A percentile compares a stretch with the other conserved stretches of the same genome.
phyloP scores from a whole-genome alignment of 2,329 filamentous ascomycete species.

The Fusarium lyarnte region DNA sequence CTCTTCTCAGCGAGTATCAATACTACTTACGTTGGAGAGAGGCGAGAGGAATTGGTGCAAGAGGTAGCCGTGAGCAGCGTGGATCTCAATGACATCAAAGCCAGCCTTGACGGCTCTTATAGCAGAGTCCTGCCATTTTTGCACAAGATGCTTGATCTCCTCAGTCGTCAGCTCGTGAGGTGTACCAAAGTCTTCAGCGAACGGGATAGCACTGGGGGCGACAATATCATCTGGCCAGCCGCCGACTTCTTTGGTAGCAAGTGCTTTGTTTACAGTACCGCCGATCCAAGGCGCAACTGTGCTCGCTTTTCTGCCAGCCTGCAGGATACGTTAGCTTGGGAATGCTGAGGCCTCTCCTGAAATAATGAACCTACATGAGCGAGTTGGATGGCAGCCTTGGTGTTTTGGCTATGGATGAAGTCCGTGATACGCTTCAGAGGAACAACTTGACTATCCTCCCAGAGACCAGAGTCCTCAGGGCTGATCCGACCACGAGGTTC shows the following conservation, averaged over 20 bases:
- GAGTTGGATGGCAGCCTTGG: conserved; percentile 82
- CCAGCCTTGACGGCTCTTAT: conserved; percentile 73
- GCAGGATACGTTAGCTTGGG: not conserved
- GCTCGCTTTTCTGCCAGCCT: conserved; percentile 72
- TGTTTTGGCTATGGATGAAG: conserved; percentile 81
- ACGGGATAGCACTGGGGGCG: conserved; percentile 64
- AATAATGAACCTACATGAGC: conserved; percentile 63
- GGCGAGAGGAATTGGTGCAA: conserved; percentile 72
- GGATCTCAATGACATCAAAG: conserved; percentile 78
- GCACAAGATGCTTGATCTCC: conserved; percentile 74
- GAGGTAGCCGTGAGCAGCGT: conserved; percentile 73
- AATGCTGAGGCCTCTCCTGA: not conserved
- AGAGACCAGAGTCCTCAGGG: conserved; percentile 81
- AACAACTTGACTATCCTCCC: conserved; percentile 84
- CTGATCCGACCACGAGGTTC: conserved; percentile 82
- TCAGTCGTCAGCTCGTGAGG: conserved; percentile 74
- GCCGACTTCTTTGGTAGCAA: conserved; percentile 62
- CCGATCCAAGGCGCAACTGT: conserved; percentile 71
- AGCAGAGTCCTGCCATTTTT: conserved; percentile 67
- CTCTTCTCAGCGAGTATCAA: not conserved
- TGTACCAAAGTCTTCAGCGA: conserved; percentile 65
- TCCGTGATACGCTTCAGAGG: conserved; percentile 76
- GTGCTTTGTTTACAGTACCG: conserved; percentile 54
- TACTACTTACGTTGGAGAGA: conserved; percentile 59
- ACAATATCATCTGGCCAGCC: conserved; percentile 68